Evolutionary conservation across 768 basidiomycete species (phyloP).

Genomic region (Rhizopogon vesiculosus): DNA sequence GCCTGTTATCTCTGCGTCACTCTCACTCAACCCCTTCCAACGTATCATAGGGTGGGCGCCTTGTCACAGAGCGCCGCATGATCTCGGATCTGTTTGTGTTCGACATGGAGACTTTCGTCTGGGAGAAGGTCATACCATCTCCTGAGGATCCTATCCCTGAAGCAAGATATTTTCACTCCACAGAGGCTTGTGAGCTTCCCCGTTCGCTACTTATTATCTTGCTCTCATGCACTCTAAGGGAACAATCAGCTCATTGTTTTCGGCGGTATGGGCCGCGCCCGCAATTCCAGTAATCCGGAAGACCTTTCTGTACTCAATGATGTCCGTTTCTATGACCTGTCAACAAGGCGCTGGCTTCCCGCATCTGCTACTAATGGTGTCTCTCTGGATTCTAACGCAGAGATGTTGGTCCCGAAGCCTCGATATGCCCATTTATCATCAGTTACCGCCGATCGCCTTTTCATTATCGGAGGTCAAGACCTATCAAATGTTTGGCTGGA

Average conservation of each 20-base stretch:
- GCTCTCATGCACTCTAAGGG: conserved; percentile 39
- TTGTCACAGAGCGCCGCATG: conserved; percentile 84
- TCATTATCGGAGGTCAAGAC: conserved; percentile 95
- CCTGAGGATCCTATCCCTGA: conserved; percentile 70
- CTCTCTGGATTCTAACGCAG: conserved; percentile 33
- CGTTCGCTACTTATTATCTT: background rate
- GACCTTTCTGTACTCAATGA: conserved; percentile 92
- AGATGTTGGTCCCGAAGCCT: conserved; percentile 64
- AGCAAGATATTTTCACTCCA: conserved; percentile 92
- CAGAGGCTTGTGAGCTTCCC: conserved; percentile 65
- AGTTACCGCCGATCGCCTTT: conserved; percentile 76
- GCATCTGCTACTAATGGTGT: conserved; percentile 22
- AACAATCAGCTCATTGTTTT: conserved; percentile 88
- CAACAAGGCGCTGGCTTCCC: conserved; percentile 67
- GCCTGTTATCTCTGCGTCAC: background rate
- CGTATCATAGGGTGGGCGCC: conserved; percentile 69
- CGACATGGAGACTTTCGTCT: conserved; percentile 75
- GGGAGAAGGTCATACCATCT: conserved; percentile 63
- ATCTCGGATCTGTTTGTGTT: conserved; percentile 88
- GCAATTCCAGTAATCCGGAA: conserved; percentile 64
- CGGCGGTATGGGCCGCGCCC: conserved; percentile 89
- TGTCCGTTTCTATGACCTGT: conserved; percentile 83
- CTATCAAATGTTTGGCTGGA: conserved; percentile 91
- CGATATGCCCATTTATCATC: conserved; percentile 95
- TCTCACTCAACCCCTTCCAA: background rate